Evolutionary conservation across 1,139 yeast species (phyloP), one percentile per base, ranked within the genome.

Genomic region (Taphrina deformans): DNA sequence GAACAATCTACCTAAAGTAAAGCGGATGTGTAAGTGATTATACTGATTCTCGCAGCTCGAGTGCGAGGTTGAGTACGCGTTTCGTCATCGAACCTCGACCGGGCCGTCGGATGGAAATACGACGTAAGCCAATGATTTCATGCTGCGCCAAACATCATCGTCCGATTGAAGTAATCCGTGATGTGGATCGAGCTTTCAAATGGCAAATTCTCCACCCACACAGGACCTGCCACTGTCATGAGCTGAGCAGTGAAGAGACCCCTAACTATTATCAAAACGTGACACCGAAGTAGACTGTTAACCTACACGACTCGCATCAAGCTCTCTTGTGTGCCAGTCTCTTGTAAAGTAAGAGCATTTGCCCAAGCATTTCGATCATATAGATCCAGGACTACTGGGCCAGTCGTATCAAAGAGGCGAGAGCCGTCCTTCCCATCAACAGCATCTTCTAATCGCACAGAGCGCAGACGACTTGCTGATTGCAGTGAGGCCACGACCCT

Each of bases 101-200:
- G n/a, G n/a, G n/a, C n/a, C n/a, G 26, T 23, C n/a, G 48, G n/a
- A 18, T 27, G 7, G 48, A 10, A 44, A 44, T 44, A 23, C 48
- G 48, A 44, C 1, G 48, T 5, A 44, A 24, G 24, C 27, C 45
- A n/a, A 7, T 24, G 26, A 45, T 10, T 18, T 48, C 16, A 27
- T n/a, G 26, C 16, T 2, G 35, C 35, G 16, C 38, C 53, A 48
- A 48, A 48, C 12, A 48, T 16, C 35, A 24, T 14, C 14, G 53
- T 48, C 18, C 53, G 33, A 16, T 48, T 48, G 53, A 48, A 48
- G 53, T 16, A n/a, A 27, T 48, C 53, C 16, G 27, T 26, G 35
- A 48, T 29, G 53, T 27, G 35, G n/a, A 48, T 29, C 53, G 53
- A 26, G 35, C 53, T 48, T 18, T 48, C 44, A 12, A 51, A 31